Percentiles rank a stretch among this genome's conserved stretches.
Evolutionary conservation across 371 early-diverging fungal genomes (phyloP).

Genomic region (Syncephalastrum monosporum): DNA sequence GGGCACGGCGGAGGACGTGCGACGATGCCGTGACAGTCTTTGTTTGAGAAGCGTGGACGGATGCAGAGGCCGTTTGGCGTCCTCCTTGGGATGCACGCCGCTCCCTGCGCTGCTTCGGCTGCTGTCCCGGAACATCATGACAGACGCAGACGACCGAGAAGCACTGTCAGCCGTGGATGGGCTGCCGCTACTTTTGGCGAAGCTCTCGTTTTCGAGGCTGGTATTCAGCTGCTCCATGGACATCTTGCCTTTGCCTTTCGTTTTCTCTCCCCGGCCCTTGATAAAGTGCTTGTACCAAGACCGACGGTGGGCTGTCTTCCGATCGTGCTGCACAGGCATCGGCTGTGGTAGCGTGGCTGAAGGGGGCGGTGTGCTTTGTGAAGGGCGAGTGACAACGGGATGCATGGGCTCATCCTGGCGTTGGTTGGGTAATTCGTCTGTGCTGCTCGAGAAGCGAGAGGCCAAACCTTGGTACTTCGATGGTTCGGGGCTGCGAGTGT

Average conservation of each 20-base stretch:
- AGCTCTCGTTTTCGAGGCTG: too few relatives aligned
- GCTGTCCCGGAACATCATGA: slow-evolving; percentile 11
- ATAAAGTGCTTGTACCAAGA: slow-evolving; percentile 26
- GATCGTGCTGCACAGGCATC: not conserved
- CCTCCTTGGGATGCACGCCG: not conserved
- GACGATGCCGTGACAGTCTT: slow-evolving; percentile 5
- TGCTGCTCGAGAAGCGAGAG: too few relatives aligned
- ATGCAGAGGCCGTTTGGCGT: too few relatives aligned
- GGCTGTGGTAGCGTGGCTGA: slow-evolving; percentile 8
- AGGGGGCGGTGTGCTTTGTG: slow-evolving; percentile 18
- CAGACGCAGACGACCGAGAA: slow-evolving; percentile 5
- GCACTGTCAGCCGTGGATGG: slow-evolving; percentile 1
- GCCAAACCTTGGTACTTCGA: too few relatives aligned
- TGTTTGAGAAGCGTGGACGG: not conserved
- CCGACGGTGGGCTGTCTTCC: slow-evolving; percentile 12
- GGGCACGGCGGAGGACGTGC: slow-evolving; percentile 13
- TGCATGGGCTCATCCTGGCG: too few relatives aligned
- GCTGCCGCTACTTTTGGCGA: not conserved
- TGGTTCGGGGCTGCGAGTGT: too few relatives aligned
- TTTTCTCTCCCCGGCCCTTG: slow-evolving; percentile 15
- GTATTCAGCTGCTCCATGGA: slow-evolving; percentile 3
- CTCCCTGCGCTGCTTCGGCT: slow-evolving; percentile 9
- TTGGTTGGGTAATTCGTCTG: not conserved
- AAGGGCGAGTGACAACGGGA: slow-evolving; percentile 9
- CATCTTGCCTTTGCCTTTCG: slow-evolving; percentile 14